Base-by-base conservation (phyloP, 2,329 filamentous ascomycete species). In the Aspergillus sp. region DNA sequence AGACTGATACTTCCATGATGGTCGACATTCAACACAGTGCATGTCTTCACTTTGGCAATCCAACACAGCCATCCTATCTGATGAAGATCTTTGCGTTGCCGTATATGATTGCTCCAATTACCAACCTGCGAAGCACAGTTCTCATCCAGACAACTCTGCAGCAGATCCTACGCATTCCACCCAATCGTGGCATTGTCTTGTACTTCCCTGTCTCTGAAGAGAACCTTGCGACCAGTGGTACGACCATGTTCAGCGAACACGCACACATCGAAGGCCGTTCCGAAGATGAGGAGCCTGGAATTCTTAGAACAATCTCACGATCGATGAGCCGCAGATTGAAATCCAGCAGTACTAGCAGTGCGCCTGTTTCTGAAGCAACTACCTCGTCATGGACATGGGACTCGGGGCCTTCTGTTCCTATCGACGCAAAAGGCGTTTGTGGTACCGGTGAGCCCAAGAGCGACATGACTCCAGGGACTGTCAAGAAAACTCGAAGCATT, bases 111-210 rank as follows among this genome's bases (percentile, higher is more conserved):
- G 85, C 87, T 55, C 83, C 88, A 0, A 81, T 85, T 3, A 89
- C 84, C 48, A 96, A 96, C 74, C 88, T 88, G 68, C 84, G 90
- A 57, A 94, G 93, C 69, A 85, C 89, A 1, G 79, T 81, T n/a
- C 73, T 95, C 16, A 81, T 95, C 3, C 89, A 94, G 66, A 79
- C 78, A n/a, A 87, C 88, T 67, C 81, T 96, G 70, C 79, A 85
- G 13, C 87, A 90, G 20, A 78, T 85, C 0, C 76, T 96, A 0
- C 81, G 83, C 2, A 88, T 96, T 2, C 64, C 78, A 0, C 71
- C 85, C 0, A 76, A 82, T 1, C 81, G 89, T 36, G 91, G 91
- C 1, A 79, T 91, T 31, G 73, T 96, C 51, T 84, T 86, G 31
- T 96, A 93, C 63, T 72, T 85, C 5, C 75, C 87, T 1, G 81